Conservation (phyloP, 1,284 basidiomycete species). For the Puccinia polysora region DNA sequence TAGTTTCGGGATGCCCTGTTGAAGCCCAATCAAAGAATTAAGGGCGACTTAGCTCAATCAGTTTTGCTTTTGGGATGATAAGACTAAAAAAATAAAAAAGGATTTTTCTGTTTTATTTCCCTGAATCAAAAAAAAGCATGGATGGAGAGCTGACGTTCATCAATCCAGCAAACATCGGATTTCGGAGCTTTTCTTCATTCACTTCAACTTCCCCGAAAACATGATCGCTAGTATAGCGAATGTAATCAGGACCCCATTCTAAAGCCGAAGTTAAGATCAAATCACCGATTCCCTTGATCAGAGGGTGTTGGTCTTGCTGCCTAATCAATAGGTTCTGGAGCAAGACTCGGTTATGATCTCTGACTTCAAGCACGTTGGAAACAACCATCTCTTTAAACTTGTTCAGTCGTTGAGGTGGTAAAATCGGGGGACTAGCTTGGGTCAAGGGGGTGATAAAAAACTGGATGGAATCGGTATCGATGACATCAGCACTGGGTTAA, state of each 20-base stretch:
- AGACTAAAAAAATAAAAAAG: background rate
- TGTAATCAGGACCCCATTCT: constrained; percentile 81
- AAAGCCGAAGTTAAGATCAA: constrained; percentile 81
- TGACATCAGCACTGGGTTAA: background rate
- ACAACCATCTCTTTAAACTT: constrained; percentile 82
- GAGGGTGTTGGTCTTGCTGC: constrained; percentile 77
- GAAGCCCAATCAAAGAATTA: too few species aligned
- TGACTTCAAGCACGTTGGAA: constrained; percentile 75
- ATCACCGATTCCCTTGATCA: constrained; percentile 82
- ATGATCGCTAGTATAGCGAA: constrained; percentile 75
- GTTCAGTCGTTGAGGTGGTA: constrained; percentile 64
- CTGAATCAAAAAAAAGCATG: too few species aligned
- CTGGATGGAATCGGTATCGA: constrained; percentile 53
- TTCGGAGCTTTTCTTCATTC: constrained; percentile 75
- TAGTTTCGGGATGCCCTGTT: constrained; percentile 22
- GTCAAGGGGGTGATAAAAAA: constrained; percentile 74
- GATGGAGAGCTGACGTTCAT: constrained; percentile 63
- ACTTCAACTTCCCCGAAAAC: constrained; percentile 79
- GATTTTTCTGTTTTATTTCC: background rate
- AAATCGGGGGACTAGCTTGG: constrained; percentile 66
- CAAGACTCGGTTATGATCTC: constrained; percentile 72
- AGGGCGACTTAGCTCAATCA: too few species aligned
- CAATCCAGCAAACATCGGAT: constrained; percentile 75
- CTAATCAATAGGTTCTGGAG: constrained; percentile 80
- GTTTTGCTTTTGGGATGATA: background rate